phyloP scores from a whole-genome alignment of 2,329 filamentous ascomycete species.

The Arthroderma uncinatum region DNA sequence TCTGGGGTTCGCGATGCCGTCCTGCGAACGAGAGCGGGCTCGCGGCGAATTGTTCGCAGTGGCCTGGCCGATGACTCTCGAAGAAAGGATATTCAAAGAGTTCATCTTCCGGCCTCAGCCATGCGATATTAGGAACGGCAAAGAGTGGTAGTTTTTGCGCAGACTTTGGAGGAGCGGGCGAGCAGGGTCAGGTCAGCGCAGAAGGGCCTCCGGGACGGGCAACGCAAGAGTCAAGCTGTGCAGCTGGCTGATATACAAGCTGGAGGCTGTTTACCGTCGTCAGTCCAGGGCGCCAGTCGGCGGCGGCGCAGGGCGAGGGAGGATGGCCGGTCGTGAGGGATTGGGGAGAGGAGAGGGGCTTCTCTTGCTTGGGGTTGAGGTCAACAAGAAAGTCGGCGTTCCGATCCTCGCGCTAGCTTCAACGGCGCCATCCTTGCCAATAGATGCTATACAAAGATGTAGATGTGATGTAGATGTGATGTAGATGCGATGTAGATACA shows the following conservation, averaged over 20 bases:
- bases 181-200: not conserved
- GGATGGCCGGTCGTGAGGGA: not conserved
- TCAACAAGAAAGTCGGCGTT: not conserved
- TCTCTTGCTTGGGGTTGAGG: not conserved
- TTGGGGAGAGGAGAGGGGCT: not conserved
- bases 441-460: too few species aligned
- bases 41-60: conserved; percentile 36
- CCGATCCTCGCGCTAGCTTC: too few species aligned
- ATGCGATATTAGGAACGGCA: conserved; percentile 21
- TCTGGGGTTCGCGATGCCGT: conserved; percentile 28
- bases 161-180: not conserved
- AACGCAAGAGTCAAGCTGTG: not conserved
- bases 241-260: too few species aligned
- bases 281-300: too few species aligned
- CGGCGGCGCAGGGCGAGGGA: not conserved
- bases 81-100: conserved; percentile 87
- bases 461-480: too few species aligned
- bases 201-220: not conserved
- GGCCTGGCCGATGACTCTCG: conserved; percentile 59
- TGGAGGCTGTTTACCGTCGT: too few species aligned
- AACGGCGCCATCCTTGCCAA: too few species aligned
- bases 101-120: conserved; percentile 64
- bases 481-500: too few species aligned
- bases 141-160: not conserved
- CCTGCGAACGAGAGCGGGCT: conserved; percentile 45